Evolutionary conservation across 2,329 filamentous ascomycete species (phyloP).

Genomic region (Penicillium sp.): DNA sequence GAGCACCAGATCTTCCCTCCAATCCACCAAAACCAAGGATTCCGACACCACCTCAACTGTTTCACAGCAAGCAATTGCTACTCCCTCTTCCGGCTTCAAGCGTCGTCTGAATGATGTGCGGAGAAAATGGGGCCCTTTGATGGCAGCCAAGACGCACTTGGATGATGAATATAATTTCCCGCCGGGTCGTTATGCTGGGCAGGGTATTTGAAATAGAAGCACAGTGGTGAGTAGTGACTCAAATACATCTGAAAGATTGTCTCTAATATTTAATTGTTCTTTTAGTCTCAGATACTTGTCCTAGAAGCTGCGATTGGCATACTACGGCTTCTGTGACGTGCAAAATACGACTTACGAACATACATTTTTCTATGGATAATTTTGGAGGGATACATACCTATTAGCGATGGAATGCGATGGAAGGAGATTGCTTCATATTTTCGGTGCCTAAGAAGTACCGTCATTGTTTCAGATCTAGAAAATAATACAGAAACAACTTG

Average conservation of each 20-base stretch:
- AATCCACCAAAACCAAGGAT: not conserved
- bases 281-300: not conserved
- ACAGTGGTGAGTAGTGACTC: not conserved
- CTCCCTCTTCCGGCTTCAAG: not conserved
- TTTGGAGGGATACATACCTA: not conserved
- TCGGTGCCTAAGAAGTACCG: too few species aligned
- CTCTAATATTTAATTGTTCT: not conserved
- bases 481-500: too few species aligned
- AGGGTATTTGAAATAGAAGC: conserved; percentile 1
- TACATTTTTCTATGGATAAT: not conserved
- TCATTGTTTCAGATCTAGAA: too few species aligned
- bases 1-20: not conserved
- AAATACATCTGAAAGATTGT: too few species aligned
- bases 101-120: not conserved
- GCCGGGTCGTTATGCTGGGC: conserved; percentile 13
- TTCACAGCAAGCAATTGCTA: not conserved
- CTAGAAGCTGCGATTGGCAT: not conserved
- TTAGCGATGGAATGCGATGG: not conserved
- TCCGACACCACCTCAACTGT: not conserved
- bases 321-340: not conserved
- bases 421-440: not conserved
- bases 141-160: conserved; percentile 24
- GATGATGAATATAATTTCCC: conserved; percentile 25
- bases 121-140: conserved; percentile 21
- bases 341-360: not conserved